phyloP scores from a whole-genome alignment of 306 rosid genomes.

The Prunus armeniaca region DNA sequence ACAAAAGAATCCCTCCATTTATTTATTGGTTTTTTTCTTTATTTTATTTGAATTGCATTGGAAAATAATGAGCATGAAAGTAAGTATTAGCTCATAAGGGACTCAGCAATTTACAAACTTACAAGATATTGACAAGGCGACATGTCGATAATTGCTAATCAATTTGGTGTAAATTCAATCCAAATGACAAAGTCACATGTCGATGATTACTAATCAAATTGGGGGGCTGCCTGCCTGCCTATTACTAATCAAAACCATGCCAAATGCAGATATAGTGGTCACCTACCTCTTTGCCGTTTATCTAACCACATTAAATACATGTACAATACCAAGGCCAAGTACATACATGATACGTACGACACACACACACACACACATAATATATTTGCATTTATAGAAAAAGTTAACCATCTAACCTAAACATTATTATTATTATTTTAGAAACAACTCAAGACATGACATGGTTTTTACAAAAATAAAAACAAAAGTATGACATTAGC shows the following conservation, averaged over 20 bases:
- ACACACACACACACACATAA: too few relatives aligned
- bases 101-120: neutral
- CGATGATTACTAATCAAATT: neutral
- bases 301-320: too few relatives aligned
- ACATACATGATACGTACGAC: too few relatives aligned
- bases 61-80: neutral
- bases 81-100: neutral
- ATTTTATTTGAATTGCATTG: neutral
- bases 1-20: neutral
- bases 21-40: neutral
- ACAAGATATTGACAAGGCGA: neutral
- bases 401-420: too few relatives aligned
- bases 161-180: neutral
- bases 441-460: too few relatives aligned
- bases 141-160: conserved; percentile 13
- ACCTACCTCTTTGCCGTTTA: neutral
- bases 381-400: too few relatives aligned
- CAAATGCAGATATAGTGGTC: neutral
- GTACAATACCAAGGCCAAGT: too few relatives aligned
- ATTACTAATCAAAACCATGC: neutral
- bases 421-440: too few relatives aligned
- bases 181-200: neutral
- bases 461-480: too few relatives aligned
- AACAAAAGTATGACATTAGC: too few relatives aligned
- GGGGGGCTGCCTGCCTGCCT: too few relatives aligned